Percentiles rank a stretch among this genome's conserved stretches.
These are phyloP conservation scores for Penicillium sp. DNA, from an alignment of 2,329 filamentous ascomycete species.

Conservation along the genomic window DNA sequence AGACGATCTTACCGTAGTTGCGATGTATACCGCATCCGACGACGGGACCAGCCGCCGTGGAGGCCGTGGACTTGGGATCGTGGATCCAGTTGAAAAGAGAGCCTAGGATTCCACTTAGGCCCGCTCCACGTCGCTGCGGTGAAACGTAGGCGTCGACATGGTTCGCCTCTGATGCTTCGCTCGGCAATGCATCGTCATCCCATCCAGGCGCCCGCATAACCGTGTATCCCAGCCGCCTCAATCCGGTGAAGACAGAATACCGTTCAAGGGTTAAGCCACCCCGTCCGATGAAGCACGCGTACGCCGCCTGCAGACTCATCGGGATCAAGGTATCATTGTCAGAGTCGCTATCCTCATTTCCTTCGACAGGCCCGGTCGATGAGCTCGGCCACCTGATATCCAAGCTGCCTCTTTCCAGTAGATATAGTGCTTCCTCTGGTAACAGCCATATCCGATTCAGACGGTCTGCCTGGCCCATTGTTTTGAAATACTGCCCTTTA, in stretches of 20 bases:
- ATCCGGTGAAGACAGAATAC: slow-evolving; percentile 81
- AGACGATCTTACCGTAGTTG: slow-evolving; percentile 46
- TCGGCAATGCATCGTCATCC: slow-evolving; percentile 39
- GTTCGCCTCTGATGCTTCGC: slow-evolving; percentile 12
- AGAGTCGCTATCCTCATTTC: slow-evolving; percentile 18
- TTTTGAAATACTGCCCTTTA: slow-evolving; percentile 69
- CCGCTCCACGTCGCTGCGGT: slow-evolving; percentile 18
- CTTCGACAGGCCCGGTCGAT: slow-evolving; percentile 23
- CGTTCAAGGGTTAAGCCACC: slow-evolving; percentile 67
- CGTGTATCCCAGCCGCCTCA: slow-evolving; percentile 79
- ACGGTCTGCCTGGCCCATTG: slow-evolving; percentile 69
- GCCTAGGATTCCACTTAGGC: slow-evolving; percentile 31
- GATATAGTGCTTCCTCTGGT: slow-evolving; percentile 85
- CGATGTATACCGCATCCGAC: slow-evolving; percentile 54
- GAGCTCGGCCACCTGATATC: slow-evolving; percentile 78
- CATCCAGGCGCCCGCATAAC: slow-evolving; percentile 66
- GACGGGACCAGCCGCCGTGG: slow-evolving; percentile 48
- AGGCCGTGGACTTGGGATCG: slow-evolving; percentile 23
- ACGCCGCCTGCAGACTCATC: slow-evolving; percentile 86
- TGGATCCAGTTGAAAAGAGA: slow-evolving; percentile 37
- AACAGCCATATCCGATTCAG: slow-evolving; percentile 73
- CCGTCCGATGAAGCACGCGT: slow-evolving; percentile 74
- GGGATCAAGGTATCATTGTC: slow-evolving; percentile 67
- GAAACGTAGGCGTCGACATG: slow-evolving; percentile 5
- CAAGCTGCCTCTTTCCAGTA: slow-evolving; percentile 81